Evolutionary conservation across 1,284 basidiomycete genomes (phyloP).

Genomic region (Vanrija sp.): DNA sequence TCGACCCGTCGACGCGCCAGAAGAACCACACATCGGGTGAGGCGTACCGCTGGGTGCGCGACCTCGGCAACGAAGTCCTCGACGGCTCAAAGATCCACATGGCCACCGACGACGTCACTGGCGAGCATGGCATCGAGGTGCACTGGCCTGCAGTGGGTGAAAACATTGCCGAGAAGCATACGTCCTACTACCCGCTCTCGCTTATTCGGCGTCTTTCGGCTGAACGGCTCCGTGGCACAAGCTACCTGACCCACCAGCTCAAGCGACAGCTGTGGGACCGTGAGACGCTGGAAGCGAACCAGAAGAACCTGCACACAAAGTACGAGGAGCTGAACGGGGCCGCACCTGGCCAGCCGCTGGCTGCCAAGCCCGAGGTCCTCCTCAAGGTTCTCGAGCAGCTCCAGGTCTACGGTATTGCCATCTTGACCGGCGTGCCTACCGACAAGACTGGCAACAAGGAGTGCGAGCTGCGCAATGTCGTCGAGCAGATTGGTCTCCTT

Average conservation of each 20-base stretch:
- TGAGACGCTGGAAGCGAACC: not conserved
- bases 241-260: slow-evolving; percentile 11
- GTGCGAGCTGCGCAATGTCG: slow-evolving; percentile 67
- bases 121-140: slow-evolving; percentile 8
- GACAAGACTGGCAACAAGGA: slow-evolving; percentile 55
- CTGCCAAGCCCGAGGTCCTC: slow-evolving; percentile 12
- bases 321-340: slow-evolving; percentile 12
- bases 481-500: slow-evolving; percentile 66
- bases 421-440: slow-evolving; percentile 59
- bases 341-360: not conserved
- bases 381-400: slow-evolving; percentile 41
- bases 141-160: slow-evolving; percentile 7
- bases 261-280: slow-evolving; percentile 11
- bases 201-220: slow-evolving; percentile 10
- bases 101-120: not conserved
- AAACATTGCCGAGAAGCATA: not conserved
- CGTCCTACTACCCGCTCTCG: slow-evolving; percentile 13
- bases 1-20: slow-evolving; percentile 71
- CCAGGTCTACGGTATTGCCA: slow-evolving; percentile 54
- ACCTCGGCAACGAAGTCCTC: slow-evolving; percentile 54
- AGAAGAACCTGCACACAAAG: slow-evolving; percentile 7
- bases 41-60: slow-evolving; percentile 32
- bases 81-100: slow-evolving; percentile 32
- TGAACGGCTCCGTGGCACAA: slow-evolving; percentile 6
- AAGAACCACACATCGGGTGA: slow-evolving; percentile 60